Base-by-base conservation (phyloP, 2,329 filamentous ascomycete species). In the Aspergillus caelatus region DNA sequence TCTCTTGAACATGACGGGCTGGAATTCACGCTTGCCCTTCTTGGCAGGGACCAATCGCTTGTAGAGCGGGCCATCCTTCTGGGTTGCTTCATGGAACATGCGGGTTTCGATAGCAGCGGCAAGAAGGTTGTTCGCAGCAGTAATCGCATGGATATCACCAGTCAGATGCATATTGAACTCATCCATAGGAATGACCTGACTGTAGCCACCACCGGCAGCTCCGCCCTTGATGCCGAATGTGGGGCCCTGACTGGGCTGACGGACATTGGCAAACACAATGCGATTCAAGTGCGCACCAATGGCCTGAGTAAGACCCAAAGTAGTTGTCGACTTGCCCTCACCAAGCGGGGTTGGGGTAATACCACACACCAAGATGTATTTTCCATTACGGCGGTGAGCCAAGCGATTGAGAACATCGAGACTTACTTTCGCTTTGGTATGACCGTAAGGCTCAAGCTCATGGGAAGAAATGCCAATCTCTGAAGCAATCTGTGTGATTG, bases 211-310 rank as follows among this genome's bases (percentile, higher is more conserved):
- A 73, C 95, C 95, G 62, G 95, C 95, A 64, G 95, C 95, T 73
- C 95, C 95, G 67, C 95, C 95, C 85, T 99, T 99, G 85, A 99
- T 98, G 74, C 95, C 95, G 77, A 99, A 99, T 0, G 95, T 99
- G 61, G 95, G 95, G 5, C 95, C 95, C 82, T 98, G 95, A 72
- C 93, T 97, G 57, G 95, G 95, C 78, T 99, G 95, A 65, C 95
- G 89, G 57, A 99, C 95, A 77, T 99, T 98, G 79, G 95, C 95
- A 78, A 99, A 98, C 3, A 91, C 91, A 69, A 98, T 85, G 63
- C 91, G 91, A 70, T 91, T 91, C 57, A 98, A 83, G 71, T 98
- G 94, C 45, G 90, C 95, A 62, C 93, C 93, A 56, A 99, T 83
- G 41, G 95, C 95, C 79, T 99, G 95, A 7, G 93, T 93, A 57